phyloP scores from a whole-genome alignment of 2,329 filamentous ascomycete genomes.

The Colletotrichum nymphaeae region DNA sequence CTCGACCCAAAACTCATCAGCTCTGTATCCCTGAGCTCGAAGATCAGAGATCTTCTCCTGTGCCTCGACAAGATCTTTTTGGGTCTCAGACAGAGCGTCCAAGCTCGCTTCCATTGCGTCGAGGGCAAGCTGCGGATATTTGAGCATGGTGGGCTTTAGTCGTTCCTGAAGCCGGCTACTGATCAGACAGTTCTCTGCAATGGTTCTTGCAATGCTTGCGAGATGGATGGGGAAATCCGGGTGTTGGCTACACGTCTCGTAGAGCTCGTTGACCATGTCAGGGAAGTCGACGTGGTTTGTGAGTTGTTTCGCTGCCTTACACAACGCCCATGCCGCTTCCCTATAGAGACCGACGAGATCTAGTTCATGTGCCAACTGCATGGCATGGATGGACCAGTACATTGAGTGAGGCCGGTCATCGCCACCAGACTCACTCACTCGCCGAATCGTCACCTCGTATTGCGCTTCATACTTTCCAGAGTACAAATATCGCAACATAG shows the following conservation, averaged over 20 bases:
- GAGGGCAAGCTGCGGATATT: background rate
- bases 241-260: background rate
- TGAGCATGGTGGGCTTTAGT: background rate
- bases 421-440: background rate
- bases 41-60: background rate
- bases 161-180: background rate
- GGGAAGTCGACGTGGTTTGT: constrained; percentile 14
- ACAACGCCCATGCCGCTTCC: background rate
- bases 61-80: background rate
- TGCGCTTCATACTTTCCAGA: constrained; percentile 7
- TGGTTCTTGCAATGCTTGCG: background rate
- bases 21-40: background rate
- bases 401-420: background rate
- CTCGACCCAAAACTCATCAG: background rate
- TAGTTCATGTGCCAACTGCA: background rate
- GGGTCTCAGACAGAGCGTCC: background rate
- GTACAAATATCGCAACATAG: constrained; percentile 12
- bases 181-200: background rate
- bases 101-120: constrained; percentile 3
- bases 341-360: background rate
- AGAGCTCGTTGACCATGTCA: constrained; percentile 10
- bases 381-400: constrained; percentile 5
- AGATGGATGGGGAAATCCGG: background rate
- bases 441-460: background rate
- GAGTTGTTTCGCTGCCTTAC: background rate